Percentiles rank a stretch among this genome's conserved stretches.
Evolutionary conservation across 345 rosid genomes (phyloP).

Genomic region (Erysimum cheiranthoides): DNA sequence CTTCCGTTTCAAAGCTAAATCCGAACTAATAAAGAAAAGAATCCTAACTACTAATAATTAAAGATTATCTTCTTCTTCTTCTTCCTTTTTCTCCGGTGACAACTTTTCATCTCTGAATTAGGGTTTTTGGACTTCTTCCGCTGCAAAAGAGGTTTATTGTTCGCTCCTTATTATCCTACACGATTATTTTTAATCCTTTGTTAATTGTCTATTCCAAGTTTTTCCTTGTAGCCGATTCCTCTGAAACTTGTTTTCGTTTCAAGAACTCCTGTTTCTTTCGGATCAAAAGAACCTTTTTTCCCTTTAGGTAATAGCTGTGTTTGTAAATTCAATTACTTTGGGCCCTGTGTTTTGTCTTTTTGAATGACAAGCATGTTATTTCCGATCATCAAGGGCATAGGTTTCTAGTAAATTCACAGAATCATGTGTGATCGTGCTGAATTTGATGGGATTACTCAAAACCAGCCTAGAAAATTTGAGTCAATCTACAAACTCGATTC

Average conservation of each 20-base stretch:
- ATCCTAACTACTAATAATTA: not conserved
- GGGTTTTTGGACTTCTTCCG: constrained; percentile 35
- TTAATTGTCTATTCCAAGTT: not conserved
- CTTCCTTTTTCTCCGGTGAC: not conserved
- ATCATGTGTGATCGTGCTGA: constrained; percentile 18
- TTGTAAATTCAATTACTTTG: not conserved
- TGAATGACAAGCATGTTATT: constrained; percentile 14
- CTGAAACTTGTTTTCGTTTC: not conserved
- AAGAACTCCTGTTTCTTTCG: constrained; percentile 14
- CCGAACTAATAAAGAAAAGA: not conserved
- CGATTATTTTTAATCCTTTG: not conserved
- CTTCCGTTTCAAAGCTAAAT: constrained; percentile 18
- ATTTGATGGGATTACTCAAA: not conserved
- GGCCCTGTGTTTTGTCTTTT: not conserved
- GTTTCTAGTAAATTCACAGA: not conserved
- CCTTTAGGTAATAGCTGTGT: not conserved
- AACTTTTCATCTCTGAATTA: constrained; percentile 27
- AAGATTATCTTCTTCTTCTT: not conserved
- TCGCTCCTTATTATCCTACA: not conserved
- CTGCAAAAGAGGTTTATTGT: constrained; percentile 25
- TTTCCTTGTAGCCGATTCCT: not conserved
- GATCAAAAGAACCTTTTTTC: not conserved
- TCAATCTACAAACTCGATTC: not conserved
- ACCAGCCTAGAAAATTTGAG: not conserved
- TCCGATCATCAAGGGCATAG: constrained; percentile 13